These are phyloP conservation scores for Lycium barbarum DNA, from an alignment of 257 asterid genomes.

Conservation along the genomic window DNA sequence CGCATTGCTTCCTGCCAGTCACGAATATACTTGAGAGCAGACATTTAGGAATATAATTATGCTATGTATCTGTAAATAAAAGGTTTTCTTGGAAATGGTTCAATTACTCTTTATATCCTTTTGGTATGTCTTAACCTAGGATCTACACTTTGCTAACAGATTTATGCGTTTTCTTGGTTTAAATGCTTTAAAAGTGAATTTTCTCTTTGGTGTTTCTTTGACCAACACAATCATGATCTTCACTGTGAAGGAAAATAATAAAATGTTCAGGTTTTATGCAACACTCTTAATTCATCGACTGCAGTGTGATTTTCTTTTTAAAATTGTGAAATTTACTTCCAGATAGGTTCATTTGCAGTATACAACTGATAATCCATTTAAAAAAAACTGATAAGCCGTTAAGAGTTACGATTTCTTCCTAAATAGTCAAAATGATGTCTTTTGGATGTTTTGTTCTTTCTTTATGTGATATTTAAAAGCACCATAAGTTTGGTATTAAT, in stretches of 20 bases:
- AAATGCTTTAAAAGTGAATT: not conserved
- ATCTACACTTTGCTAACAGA: not conserved
- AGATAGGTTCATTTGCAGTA: not conserved
- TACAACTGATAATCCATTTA: not conserved
- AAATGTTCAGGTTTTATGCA: not conserved
- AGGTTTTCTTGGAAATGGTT: not conserved
- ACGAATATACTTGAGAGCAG: not conserved
- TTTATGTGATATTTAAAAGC: not conserved
- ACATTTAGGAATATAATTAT: not conserved
- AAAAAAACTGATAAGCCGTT: not conserved
- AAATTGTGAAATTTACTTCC: not conserved
- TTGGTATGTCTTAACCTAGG: not conserved
- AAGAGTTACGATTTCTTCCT: not conserved
- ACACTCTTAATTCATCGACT: not conserved
- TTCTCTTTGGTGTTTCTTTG: not conserved
- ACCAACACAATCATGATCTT: not conserved
- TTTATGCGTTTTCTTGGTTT: not conserved
- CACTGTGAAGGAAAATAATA: conserved; percentile 6
- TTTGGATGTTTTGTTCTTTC: conserved; percentile 20
- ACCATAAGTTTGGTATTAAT: conserved; percentile 6
- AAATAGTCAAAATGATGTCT: not conserved
- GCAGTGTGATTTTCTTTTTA: conserved; percentile 1
- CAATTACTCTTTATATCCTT: not conserved
- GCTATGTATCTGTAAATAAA: not conserved
- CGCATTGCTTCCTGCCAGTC: not conserved